Evolutionary conservation across 2,329 filamentous ascomycete species (phyloP).

Genomic region (Trichoderma oligosporum): DNA sequence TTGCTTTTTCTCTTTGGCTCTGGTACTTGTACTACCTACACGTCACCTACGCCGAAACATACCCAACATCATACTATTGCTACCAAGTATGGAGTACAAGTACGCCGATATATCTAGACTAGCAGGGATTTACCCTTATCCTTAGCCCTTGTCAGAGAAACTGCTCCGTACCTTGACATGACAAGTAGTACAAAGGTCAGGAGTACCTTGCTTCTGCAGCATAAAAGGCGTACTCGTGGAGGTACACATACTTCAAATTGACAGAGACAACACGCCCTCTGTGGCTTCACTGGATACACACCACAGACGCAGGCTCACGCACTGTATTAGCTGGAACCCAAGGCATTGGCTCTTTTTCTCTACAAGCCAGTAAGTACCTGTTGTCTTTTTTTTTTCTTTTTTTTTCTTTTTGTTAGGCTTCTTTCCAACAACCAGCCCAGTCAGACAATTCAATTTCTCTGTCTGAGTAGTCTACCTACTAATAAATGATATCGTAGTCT

Average conservation of each 20-base stretch:
- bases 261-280: neutral
- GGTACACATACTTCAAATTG: neutral
- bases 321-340: constrained; percentile 6
- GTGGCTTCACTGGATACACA: neutral
- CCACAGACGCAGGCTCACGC: neutral
- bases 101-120: neutral
- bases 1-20: neutral
- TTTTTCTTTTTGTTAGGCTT: neutral
- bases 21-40: neutral
- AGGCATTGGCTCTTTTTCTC: too few relatives aligned
- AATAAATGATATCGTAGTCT: too few relatives aligned
- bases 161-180: neutral
- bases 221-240: neutral
- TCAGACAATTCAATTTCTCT: neutral
- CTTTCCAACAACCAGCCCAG: neutral
- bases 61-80: neutral
- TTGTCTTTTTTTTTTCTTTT: neutral
- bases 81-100: neutral
- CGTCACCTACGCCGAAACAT: neutral
- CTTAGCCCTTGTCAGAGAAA: neutral
- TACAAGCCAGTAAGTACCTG: too few relatives aligned
- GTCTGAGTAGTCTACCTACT: too few relatives aligned
- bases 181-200: neutral
- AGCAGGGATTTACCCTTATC: constrained; percentile 10
- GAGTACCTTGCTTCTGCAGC: constrained; percentile 9